Evolutionary conservation across 179 eudicot species (phyloP).

Genomic region (Spinacia oleracea): DNA sequence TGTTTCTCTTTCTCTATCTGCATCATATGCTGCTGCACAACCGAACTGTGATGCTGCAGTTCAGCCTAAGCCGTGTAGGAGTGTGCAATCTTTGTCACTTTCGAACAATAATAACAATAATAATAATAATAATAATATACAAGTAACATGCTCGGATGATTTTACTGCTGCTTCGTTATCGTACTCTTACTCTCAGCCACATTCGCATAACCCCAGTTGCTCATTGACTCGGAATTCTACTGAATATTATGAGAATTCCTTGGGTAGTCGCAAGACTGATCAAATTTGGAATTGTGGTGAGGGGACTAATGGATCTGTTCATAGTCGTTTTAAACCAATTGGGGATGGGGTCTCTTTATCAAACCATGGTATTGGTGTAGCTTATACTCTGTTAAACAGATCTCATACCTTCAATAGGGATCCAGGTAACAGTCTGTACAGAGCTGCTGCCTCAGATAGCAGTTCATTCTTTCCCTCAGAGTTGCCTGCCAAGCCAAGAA

Average conservation of each 20-base stretch:
- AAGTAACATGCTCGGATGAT: slow-evolving; percentile 66
- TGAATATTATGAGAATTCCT: slow-evolving; percentile 57
- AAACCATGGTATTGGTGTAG: slow-evolving; percentile 47
- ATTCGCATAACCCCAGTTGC: slow-evolving; percentile 86
- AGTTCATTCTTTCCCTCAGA: slow-evolving; percentile 72
- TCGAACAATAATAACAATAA: slow-evolving; percentile 36
- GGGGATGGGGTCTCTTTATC: slow-evolving; percentile 66
- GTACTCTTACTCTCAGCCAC: slow-evolving; percentile 61
- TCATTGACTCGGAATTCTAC: slow-evolving; percentile 72
- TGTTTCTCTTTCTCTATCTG: slow-evolving; percentile 65
- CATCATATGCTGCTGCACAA: slow-evolving; percentile 49
- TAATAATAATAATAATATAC: slow-evolving; percentile 24
- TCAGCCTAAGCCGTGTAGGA: slow-evolving; percentile 39
- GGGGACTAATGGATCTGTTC: slow-evolving; percentile 92
- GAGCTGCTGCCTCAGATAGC: slow-evolving; percentile 53
- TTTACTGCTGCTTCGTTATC: slow-evolving; percentile 66
- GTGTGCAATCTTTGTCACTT: slow-evolving; percentile 53
- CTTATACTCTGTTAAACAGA: slow-evolving; percentile 45
- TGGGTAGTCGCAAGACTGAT: slow-evolving; percentile 60
- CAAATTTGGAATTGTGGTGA: slow-evolving; percentile 82
- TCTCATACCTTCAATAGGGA: slow-evolving; percentile 45
- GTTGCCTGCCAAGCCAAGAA: slow-evolving; percentile 62
- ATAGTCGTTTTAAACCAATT: slow-evolving; percentile 82
- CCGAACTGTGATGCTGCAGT: slow-evolving; percentile 30
- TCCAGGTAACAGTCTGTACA: slow-evolving; percentile 42